Evolutionary conservation across 2,329 filamentous ascomycete genomes (phyloP), one percentile per base, ranked within the genome.

Genomic region (Fusarium sp.): DNA sequence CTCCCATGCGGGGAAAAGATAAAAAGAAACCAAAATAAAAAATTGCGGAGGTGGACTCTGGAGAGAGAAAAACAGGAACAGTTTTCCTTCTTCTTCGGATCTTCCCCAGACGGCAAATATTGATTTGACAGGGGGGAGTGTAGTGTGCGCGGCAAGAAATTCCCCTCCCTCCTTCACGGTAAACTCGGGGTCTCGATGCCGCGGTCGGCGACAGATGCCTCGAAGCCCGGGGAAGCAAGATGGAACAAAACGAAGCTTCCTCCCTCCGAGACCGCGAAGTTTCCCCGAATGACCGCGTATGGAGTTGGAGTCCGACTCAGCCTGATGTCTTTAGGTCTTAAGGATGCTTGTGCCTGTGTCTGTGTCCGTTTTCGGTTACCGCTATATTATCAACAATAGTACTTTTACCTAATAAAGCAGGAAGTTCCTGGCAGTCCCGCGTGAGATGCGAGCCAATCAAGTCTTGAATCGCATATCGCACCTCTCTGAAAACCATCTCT

Each of bases 1-100:
- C 63, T 70, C 63, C 52, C 63, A 68, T 71, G 68, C 66, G 68
- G 68, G 68, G 68, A 56, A 70, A 70, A 60, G 47, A 50, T 49
- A 45, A n/a, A 49, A 22, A 35, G 26, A 30, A 30, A 30, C 28
- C 28, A 26, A 35, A 41, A 67, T 55, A 41, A 57, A 63, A 65
- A 64, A 59, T 48, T 71, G 69, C 69, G 69, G 69, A 70, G 66
- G 60, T 72, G 69, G 69, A 32, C 51, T 44, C 55, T 49, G 56
- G 47, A 53, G 37, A 6, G 26, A 28, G 10, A 32, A 60, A 51
- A 58, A 43, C 15, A 50, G 51, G 40, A 43, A 33, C 39, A 22
- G 54, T 44, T 51, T 50, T 65, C 20, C 39, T 20, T 44, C 40
- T 68, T 65, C 61, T 61, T 65, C 66, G 40, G 66, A 62, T 47